A percentile compares a stretch with the other conserved stretches of the same genome.
Conservation (phyloP, 1,284 basidiomycete species). For the Coriolopsis trogii region DNA sequence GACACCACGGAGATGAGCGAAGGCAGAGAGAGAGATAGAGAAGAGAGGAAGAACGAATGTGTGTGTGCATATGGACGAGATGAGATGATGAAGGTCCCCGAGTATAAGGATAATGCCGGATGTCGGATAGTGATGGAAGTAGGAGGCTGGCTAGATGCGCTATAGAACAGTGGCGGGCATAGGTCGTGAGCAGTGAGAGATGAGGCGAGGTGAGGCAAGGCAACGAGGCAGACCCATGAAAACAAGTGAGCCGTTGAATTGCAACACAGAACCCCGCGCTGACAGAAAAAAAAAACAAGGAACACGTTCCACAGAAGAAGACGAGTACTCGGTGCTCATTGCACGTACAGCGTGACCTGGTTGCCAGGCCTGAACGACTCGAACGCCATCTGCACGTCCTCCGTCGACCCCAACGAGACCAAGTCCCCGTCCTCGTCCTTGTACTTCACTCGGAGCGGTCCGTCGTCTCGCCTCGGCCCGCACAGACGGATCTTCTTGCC, state of each 20-base stretch:
- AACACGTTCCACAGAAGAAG: no score
- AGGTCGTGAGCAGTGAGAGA: conserved; percentile 25
- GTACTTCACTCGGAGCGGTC: conserved; percentile 84
- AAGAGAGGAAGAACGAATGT: conserved; percentile 24
- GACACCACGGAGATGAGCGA: conserved; percentile 22
- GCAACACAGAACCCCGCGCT: no score
- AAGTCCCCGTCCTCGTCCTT: conserved; percentile 91
- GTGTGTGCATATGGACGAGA: conserved; percentile 30
- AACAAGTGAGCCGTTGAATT: no score
- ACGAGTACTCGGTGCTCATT: conserved; percentile 42
- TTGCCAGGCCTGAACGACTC: conserved; percentile 74
- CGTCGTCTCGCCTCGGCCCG: conserved; percentile 74
- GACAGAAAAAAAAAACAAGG: no score
- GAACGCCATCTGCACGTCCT: conserved; percentile 90
- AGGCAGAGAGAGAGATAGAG: no score
- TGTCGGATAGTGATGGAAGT: conserved; percentile 19
- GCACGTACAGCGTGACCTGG: conserved; percentile 77
- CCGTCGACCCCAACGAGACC: conserved; percentile 83
- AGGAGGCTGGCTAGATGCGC: conserved; percentile 5
- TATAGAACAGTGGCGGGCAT: conserved; percentile 14
- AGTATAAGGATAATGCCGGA: conserved; percentile 31
- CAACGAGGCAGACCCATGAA: no score
- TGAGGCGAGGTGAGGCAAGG: background rate
- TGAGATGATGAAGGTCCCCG: conserved; percentile 25
- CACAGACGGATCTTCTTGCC: conserved; percentile 91